Evolutionary conservation across 441 rosid species (phyloP), one percentile per base, ranked within the genome.

Genomic region (Eruca vesicaria): DNA sequence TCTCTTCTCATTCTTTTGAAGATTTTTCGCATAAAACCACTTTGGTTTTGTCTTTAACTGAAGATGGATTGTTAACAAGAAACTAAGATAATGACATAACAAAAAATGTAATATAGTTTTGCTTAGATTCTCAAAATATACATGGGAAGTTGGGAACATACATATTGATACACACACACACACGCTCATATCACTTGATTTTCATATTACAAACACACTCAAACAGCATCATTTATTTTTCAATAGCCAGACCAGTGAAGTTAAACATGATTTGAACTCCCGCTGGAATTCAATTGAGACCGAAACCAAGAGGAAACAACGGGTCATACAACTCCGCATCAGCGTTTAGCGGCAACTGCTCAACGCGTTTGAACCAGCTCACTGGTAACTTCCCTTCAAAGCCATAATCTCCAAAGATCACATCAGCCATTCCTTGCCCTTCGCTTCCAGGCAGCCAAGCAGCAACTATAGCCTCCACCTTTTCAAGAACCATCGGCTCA

Each of bases 361-460:
- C 78, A 1, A 79, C 79, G 5, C 57, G 48, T 79, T 81, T 91
- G 66, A 93, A 86, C 98, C 98, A 93, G 57, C 96, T 81, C 67
- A 90, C 83, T 5, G 99, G 98, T 55, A 93, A 82, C 71, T 74
- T 80, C 2, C 99, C 93, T 10, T 75, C 35, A 28, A 93, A 91
- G 9, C 82, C 88, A 58, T 80, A 66, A 75, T 91, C 93, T 33
- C 98, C 99, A 6, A 92, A 92, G 9, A 93, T 50, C 31, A 87
- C 93, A 61, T 95, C 98, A 20, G 89, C 65, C 35, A 93, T 69
- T 31, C 97, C 98, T 23, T 72, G 79, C 38, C 91, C 98, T 82
- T 95, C 99, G 4, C 78, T 90, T 77, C 99, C 99, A 32, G 98
- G 99, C 69, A 92, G 76, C 99, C 99, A 92, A 29, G 99, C 98